phyloP scores from a whole-genome alignment of 192 early-diverging fungal genomes.

The Phycomyces nitens region DNA sequence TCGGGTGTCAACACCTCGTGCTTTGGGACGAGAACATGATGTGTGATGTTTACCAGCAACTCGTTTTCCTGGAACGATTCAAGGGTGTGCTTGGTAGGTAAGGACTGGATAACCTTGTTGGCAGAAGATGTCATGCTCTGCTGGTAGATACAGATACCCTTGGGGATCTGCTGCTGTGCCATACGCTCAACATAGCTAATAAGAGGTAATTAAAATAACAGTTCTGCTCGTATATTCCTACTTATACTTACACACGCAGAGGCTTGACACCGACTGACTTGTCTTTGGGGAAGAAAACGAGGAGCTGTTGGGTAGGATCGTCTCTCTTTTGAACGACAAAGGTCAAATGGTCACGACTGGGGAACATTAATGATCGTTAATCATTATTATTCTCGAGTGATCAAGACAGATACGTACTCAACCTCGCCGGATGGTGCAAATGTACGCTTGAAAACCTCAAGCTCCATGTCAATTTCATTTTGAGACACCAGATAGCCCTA shows the following conservation, averaged over 20 bases:
- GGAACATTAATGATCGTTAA: constrained; percentile 4
- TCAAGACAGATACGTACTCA: constrained; percentile 52
- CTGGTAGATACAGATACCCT: constrained; percentile 86
- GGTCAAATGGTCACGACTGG: constrained; percentile 70
- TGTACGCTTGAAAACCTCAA: constrained; percentile 71
- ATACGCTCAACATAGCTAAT: constrained; percentile 71
- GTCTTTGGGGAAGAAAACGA: constrained; percentile 92
- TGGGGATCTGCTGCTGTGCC: constrained; percentile 75
- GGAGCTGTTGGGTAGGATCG: constrained; percentile 77
- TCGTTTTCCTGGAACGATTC: constrained; percentile 91
- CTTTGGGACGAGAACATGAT: constrained; percentile 92
- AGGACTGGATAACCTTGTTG: constrained; percentile 71
- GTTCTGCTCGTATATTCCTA: neutral
- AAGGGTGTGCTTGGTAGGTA: constrained; percentile 67
- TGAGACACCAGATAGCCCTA: constrained; percentile 84
- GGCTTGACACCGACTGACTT: constrained; percentile 86
- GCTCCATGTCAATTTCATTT: constrained; percentile 74
- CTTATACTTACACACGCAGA: constrained; percentile 70
- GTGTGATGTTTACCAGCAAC: constrained; percentile 95
- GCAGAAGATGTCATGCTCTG: constrained; percentile 82
- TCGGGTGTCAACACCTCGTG: constrained; percentile 83
- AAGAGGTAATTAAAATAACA: neutral
- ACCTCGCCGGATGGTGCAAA: constrained; percentile 71
- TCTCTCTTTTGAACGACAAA: constrained; percentile 82
- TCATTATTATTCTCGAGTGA: neutral